Percentiles rank a stretch among this genome's conserved stretches.
phyloP scores from a whole-genome alignment of 2,329 filamentous ascomycete genomes.

The Penicillium griseofulvum region DNA sequence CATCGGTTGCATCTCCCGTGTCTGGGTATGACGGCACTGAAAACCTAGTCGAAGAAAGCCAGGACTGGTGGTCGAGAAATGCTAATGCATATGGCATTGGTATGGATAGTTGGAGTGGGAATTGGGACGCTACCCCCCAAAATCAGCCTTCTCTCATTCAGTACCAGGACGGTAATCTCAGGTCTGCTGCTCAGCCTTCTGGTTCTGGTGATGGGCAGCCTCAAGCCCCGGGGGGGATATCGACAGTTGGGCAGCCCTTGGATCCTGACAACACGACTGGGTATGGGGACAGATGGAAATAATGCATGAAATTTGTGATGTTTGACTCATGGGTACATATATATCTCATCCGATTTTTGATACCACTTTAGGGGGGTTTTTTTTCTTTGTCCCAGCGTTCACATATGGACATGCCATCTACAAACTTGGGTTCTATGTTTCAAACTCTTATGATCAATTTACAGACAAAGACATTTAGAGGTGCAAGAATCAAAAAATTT shows the following conservation, averaged over 20 bases:
- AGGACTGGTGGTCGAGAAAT: slow-evolving; percentile 65
- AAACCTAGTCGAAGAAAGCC: slow-evolving; percentile 60
- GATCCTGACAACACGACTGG: slow-evolving; percentile 1
- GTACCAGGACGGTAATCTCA: slow-evolving; percentile 9
- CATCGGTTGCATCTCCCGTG: slow-evolving; percentile 38
- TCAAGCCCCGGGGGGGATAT: not conserved
- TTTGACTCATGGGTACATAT: not conserved
- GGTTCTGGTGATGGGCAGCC: not conserved
- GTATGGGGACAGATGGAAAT: slow-evolving; percentile 17
- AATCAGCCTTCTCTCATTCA: slow-evolving; percentile 6
- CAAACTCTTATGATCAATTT: not conserved
- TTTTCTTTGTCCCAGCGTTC: not conserved
- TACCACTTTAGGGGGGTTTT: not conserved
- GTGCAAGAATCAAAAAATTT: slow-evolving; percentile 3
- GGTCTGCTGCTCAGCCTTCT: slow-evolving; percentile 2
- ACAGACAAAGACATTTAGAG: not conserved
- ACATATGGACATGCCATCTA: not conserved
- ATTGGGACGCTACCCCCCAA: slow-evolving; percentile 26
- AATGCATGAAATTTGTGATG: not conserved
- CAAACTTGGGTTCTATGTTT: not conserved
- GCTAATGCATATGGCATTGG: slow-evolving; percentile 60
- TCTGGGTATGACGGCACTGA: slow-evolving; percentile 61
- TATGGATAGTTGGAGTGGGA: slow-evolving; percentile 59
- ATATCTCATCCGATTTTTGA: not conserved
- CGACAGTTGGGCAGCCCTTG: not conserved